Percentiles rank a stretch among this genome's conserved stretches.
phyloP scores from a whole-genome alignment of 1,284 basidiomycete species.

The Puccinia triticina region DNA sequence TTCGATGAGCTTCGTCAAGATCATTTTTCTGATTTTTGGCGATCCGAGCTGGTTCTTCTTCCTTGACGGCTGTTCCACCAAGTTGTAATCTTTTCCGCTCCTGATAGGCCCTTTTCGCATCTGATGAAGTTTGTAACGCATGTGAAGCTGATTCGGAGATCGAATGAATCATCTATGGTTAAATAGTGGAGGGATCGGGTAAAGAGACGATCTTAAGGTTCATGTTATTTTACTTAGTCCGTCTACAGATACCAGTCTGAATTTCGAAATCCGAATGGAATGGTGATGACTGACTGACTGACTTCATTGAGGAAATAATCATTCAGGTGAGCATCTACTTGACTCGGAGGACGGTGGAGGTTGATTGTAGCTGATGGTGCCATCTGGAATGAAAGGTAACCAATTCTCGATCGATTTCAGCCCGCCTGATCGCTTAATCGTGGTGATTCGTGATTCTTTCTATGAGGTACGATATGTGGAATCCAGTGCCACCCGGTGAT shows the following conservation, averaged over 20 bases:
- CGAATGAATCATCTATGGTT: constrained; percentile 35
- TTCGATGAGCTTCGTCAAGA: constrained; percentile 33
- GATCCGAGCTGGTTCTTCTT: constrained; percentile 4
- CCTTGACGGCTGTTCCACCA: not conserved
- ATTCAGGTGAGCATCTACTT: constrained; percentile 45
- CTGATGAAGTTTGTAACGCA: constrained; percentile 12
- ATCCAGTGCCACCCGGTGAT: no score
- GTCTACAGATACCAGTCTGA: not conserved
- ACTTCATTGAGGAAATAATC: constrained; percentile 50
- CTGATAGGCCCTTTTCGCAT: constrained; percentile 23
- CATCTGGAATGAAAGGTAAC: not conserved
- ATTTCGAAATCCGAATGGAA: not conserved
- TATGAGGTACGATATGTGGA: no score
- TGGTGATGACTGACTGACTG: not conserved
- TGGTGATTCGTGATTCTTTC: no score
- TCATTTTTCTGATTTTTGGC: not conserved
- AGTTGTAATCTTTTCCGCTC: constrained; percentile 17
- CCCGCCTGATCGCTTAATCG: no score
- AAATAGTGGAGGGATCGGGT: not conserved
- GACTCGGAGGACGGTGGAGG: constrained; percentile 24
- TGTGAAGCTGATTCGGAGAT: constrained; percentile 39
- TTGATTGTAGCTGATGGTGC: constrained; percentile 11
- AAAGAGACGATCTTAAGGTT: constrained; percentile 32
- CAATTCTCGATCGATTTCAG: no score
- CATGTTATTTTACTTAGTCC: constrained; percentile 36